phyloP scores from a whole-genome alignment of 2,329 filamentous ascomycete genomes.

The Torrubiella hemipterigena region DNA sequence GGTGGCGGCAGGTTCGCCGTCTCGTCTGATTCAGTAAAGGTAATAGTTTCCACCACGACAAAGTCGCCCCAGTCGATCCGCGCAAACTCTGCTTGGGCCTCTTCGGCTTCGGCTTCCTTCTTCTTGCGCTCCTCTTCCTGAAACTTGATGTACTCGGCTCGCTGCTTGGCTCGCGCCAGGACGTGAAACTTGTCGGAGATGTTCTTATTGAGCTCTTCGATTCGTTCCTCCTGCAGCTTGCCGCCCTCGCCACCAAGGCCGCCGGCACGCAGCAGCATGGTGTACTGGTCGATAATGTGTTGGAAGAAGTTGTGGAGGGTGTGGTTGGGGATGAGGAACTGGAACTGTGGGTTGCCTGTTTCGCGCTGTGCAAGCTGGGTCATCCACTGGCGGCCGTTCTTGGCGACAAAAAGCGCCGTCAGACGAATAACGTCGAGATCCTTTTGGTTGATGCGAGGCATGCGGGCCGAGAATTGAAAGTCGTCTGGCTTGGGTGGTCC shows the following conservation, averaged over 20 bases:
- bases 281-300: constrained; percentile 85
- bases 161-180: constrained; percentile 67
- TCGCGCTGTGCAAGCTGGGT: constrained; percentile 82
- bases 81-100: constrained; percentile 63
- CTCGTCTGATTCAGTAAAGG: constrained; percentile 84
- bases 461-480: constrained; percentile 88
- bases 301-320: constrained; percentile 95
- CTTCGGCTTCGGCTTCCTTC: constrained; percentile 77
- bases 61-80: constrained; percentile 99
- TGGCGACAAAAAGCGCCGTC: constrained; percentile 84
- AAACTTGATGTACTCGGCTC: constrained; percentile 77
- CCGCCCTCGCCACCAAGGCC: constrained; percentile 55
- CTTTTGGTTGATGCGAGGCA: constrained; percentile 94
- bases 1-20: constrained; percentile 77
- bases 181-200: constrained; percentile 69
- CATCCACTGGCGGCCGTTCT: constrained; percentile 86
- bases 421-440: constrained; percentile 66
- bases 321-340: constrained; percentile 90
- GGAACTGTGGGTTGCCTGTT: constrained; percentile 84
- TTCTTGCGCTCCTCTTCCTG: constrained; percentile 77
- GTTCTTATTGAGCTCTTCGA: constrained; percentile 63
- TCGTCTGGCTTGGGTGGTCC: constrained; percentile 77
- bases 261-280: constrained; percentile 58
- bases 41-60: constrained; percentile 85
- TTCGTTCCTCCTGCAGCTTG: constrained; percentile 59